A percentile compares a stretch with the other conserved stretches of the same genome.
Conservation (phyloP, 2,329 filamentous ascomycete species). For the Phialemoniopsis sp. region DNA sequence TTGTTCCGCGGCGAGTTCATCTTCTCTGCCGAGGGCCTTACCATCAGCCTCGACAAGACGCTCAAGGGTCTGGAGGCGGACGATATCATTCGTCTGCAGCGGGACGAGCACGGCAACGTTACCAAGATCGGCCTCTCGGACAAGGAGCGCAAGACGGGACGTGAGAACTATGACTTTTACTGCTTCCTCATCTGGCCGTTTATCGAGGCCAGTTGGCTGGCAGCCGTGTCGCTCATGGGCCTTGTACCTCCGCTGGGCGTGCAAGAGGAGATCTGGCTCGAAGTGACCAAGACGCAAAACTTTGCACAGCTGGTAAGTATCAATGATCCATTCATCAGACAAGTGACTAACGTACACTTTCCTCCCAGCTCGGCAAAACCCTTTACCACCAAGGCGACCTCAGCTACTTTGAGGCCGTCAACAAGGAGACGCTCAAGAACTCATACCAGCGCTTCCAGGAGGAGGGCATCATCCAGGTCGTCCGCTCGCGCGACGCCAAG, state of each 20-base stretch:
- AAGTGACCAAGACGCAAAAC: constrained; percentile 72
- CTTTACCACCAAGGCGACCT: constrained; percentile 96
- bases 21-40: constrained; percentile 82
- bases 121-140: constrained; percentile 69
- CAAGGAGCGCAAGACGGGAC: constrained; percentile 69
- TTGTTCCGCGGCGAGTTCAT: constrained; percentile 97
- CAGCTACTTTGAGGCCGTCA: constrained; percentile 96
- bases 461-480: constrained; percentile 78
- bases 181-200: constrained; percentile 99
- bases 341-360: constrained; percentile 10
- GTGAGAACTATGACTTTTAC: constrained; percentile 98
- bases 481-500: constrained; percentile 64
- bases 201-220: constrained; percentile 90
- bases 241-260: constrained; percentile 65
- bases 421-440: constrained; percentile 96
- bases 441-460: constrained; percentile 84
- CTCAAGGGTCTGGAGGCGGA: constrained; percentile 74
- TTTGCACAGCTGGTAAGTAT: constrained; percentile 70
- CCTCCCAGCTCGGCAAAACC: constrained; percentile 80
- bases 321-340: constrained; percentile 4
- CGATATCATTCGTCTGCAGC: constrained; percentile 66
- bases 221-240: constrained; percentile 82
- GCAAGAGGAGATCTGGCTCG: constrained; percentile 72
- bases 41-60: constrained; percentile 76
- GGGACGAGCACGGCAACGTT: constrained; percentile 52